Base-by-base conservation (phyloP, 2,329 filamentous ascomycete genomes). In the Leptographium wingfieldii region DNA sequence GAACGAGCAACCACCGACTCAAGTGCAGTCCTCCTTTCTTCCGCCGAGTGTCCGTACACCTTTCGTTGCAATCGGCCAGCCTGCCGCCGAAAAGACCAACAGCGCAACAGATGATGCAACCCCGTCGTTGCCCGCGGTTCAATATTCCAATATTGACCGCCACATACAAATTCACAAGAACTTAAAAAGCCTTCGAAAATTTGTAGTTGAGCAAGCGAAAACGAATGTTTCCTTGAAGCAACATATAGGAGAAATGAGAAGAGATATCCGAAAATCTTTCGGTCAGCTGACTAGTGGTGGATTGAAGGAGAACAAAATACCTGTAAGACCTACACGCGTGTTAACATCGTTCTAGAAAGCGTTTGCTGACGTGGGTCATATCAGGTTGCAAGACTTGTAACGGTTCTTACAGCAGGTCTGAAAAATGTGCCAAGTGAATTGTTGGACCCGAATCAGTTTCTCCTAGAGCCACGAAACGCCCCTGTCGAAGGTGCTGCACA, bases 251-350 rank as follows among this genome's bases (percentile, higher is more conserved):
- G 82, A 90, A 59, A 83, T 88, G 77, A 80, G 89, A 49, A 78
- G 89, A 61, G 80, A 85, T 51, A 84, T 94, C 58, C 80, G 81
- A 48, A 87, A 86, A 66, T 84, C 80, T 22, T 80, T 92, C 59
- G 89, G 90, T 7, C 88, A 94, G 69, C 73, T 91, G 33, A 86
- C 84, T 1, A 80, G 79, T 48, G 85, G 81, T 60, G 66, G 63
- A 29, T 52, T 66, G 22, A 64, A 66, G 35, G 65, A 67, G 40
- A 70, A 72, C 63, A 78, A 73, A 57, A 68, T 72, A 62, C 79
- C 80, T 64, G 82, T 85, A 73, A 66, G 76, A 19, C 29, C 11
- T 49, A 5, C 10, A 3, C 2, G 2, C 3, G 14, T 14, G 2
- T 14, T 9, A 27, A 38, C 19, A 27, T 46, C 1, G 40, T 25